Evolutionary conservation across 1,284 basidiomycete species (phyloP), one percentile per base, ranked within the genome.

Genomic region (Ceratobasidium sp.): DNA sequence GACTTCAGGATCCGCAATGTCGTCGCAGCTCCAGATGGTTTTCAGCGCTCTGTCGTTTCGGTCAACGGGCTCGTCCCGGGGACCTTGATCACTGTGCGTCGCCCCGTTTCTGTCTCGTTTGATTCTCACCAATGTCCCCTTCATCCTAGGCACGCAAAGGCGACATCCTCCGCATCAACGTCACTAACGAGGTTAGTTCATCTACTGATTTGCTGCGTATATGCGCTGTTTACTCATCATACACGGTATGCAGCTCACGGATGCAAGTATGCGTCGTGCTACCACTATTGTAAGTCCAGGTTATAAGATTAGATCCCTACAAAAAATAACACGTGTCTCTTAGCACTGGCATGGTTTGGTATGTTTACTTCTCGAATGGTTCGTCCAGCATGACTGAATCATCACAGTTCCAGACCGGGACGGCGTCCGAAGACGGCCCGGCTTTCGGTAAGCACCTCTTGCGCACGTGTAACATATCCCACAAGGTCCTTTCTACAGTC

Each of bases 261-360:
- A 68, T 32, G 2, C 17, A 1, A 45, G n/a, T 13, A 68, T 68
- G 65, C 65, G 65, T 43, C 65, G 65, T 6, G 65, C 65, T 7
- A 68, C 65, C 20, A 68, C 65, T 20, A 68, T 68, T 32, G 65
- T 68, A 20, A 56, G 65, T 42, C 3, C 2, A 31, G 7, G 13
- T 32, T 5, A 22, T 3, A 8, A 1, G 1, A 25, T n/a, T 22
- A 4, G 15, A 17, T 4, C 1, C 8, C 17, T n/a, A 15, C 15
- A 25, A 17, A 3, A 34, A 17, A n/a, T 34, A 27, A 62, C 20
- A 3, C 15, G n/a, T 35, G 12, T 2, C 27, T n/a, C 17, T 3
- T 27, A 68, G 65, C 65, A 68, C 22, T 68, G 65, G 65, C 65
- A 68, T 31, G 65, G 65, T 45, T 31, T 68, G 65, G 65, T 68